These are phyloP conservation scores for Endotrypanum monterogeii DNA, from an alignment of 208 protist species.

Conservation along the genomic window DNA sequence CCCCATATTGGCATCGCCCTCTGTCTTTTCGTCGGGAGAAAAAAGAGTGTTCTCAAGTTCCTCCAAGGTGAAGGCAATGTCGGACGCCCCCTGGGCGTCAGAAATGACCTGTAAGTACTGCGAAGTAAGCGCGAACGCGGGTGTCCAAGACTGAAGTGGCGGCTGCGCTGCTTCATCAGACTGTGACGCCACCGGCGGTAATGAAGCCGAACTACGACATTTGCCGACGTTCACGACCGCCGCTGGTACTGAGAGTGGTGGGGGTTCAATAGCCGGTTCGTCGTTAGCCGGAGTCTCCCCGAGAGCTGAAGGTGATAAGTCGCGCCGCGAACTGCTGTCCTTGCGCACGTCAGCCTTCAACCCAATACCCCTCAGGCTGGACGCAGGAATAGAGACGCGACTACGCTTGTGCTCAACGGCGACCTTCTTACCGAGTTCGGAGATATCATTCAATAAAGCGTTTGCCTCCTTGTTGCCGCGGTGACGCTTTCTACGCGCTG, in stretches of 20 bases:
- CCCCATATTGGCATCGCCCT: background rate
- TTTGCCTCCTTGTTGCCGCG: slow-evolving; percentile 9
- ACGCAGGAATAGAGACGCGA: slow-evolving; percentile 26
- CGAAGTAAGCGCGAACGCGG: slow-evolving; percentile 16
- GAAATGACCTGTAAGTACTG: slow-evolving; percentile 10
- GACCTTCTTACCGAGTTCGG: slow-evolving; percentile 21
- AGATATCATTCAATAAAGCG: slow-evolving; percentile 16
- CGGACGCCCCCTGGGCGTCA: slow-evolving; percentile 23
- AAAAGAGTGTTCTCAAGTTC: slow-evolving; percentile 79
- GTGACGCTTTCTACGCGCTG: background rate
- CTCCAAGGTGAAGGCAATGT: slow-evolving; percentile 79
- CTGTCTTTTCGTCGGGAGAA: slow-evolving; percentile 4
- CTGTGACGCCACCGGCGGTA: background rate
- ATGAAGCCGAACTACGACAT: background rate
- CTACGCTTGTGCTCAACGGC: slow-evolving; percentile 26
- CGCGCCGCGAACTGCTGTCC: background rate
- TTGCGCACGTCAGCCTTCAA: background rate
- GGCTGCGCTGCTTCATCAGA: background rate
- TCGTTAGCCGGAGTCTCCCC: background rate
- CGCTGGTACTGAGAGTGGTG: background rate
- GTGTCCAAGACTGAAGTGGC: slow-evolving; percentile 19
- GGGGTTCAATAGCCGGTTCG: background rate
- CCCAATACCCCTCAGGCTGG: slow-evolving; percentile 1
- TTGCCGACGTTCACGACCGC: background rate
- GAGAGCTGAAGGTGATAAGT: background rate